Evolutionary conservation across 768 basidiomycete species (phyloP).

Genomic region (Termitomyces sp.): DNA sequence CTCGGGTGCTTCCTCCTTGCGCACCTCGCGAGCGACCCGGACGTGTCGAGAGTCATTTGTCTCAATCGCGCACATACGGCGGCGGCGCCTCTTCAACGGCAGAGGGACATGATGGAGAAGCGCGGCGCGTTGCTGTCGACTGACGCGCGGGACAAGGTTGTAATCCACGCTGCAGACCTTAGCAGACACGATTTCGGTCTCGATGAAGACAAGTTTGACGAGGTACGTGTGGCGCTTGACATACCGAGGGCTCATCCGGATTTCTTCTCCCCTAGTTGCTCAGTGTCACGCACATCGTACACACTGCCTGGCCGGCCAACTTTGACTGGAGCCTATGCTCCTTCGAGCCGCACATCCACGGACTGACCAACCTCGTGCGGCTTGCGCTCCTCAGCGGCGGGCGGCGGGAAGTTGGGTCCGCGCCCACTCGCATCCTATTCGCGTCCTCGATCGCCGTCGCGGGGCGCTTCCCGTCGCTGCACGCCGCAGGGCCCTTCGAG

Average conservation of each 20-base stretch:
- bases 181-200: conserved; percentile 22
- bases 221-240: conserved; percentile 14
- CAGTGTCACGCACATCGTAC: conserved; percentile 24
- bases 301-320: conserved; percentile 41
- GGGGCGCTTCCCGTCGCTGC: conserved; percentile 24
- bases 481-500: conserved; percentile 21
- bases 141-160: conserved; percentile 25
- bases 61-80: conserved; percentile 20
- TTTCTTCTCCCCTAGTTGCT: conserved; percentile 15
- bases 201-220: conserved; percentile 16
- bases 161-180: conserved; percentile 22
- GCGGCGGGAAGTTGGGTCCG: conserved; percentile 8
- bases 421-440: conserved; percentile 28
- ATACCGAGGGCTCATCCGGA: background rate
- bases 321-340: conserved; percentile 37
- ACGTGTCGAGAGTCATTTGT: conserved; percentile 25
- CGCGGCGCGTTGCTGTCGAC: conserved; percentile 22
- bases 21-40: conserved; percentile 20
- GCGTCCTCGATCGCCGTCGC: conserved; percentile 32
- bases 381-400: conserved; percentile 19
- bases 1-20: conserved; percentile 29
- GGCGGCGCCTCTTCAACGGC: conserved; percentile 18
- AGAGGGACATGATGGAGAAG: conserved; percentile 24
- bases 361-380: conserved; percentile 26
- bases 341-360: conserved; percentile 36